Percentiles rank a stretch among this genome's conserved stretches.
Evolutionary conservation across 306 rosid species (phyloP).

Genomic region (Malus sylvestris): DNA sequence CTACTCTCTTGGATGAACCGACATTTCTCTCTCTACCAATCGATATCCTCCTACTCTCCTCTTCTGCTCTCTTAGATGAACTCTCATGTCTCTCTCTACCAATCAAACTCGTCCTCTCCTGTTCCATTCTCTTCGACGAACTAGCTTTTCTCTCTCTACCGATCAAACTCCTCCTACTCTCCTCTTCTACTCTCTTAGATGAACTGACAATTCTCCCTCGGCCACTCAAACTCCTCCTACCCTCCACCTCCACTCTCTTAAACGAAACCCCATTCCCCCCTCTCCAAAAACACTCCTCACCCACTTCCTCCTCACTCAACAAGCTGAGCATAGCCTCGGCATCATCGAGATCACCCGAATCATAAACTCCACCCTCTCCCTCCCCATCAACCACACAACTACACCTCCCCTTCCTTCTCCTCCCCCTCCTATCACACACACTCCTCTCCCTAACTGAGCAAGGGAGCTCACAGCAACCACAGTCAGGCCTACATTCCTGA

Average conservation of each 20-base stretch:
- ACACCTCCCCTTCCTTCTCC: slow-evolving; percentile 35
- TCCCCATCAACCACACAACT: slow-evolving; percentile 30
- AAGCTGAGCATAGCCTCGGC: slow-evolving; percentile 62
- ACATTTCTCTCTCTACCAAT: slow-evolving; percentile 28
- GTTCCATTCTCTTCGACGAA: slow-evolving; percentile 37
- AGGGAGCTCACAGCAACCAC: slow-evolving; percentile 34
- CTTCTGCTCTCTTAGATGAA: slow-evolving; percentile 36
- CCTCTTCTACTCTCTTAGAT: slow-evolving; percentile 34
- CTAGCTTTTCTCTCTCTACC: slow-evolving; percentile 29
- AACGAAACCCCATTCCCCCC: slow-evolving; percentile 28
- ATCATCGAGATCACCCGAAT: slow-evolving; percentile 33
- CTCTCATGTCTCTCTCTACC: slow-evolving; percentile 30
- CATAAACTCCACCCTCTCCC: slow-evolving; percentile 24
- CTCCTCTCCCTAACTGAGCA: slow-evolving; percentile 33
- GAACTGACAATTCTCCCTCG: slow-evolving; percentile 29
- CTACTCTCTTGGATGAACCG: slow-evolving; percentile 36
- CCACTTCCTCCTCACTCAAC: slow-evolving; percentile 69
- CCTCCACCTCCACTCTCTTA: slow-evolving; percentile 36
- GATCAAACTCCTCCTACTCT: slow-evolving; percentile 25
- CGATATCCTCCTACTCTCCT: slow-evolving; percentile 23
- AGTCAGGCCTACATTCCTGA: slow-evolving; percentile 31
- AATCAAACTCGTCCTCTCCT: slow-evolving; percentile 23
- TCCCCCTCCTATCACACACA: slow-evolving; percentile 31
- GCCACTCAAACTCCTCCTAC: slow-evolving; percentile 15
- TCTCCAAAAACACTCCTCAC: slow-evolving; percentile 23